Conservation (phyloP, 257 asterid species). For the Przewalskia tangutica region DNA sequence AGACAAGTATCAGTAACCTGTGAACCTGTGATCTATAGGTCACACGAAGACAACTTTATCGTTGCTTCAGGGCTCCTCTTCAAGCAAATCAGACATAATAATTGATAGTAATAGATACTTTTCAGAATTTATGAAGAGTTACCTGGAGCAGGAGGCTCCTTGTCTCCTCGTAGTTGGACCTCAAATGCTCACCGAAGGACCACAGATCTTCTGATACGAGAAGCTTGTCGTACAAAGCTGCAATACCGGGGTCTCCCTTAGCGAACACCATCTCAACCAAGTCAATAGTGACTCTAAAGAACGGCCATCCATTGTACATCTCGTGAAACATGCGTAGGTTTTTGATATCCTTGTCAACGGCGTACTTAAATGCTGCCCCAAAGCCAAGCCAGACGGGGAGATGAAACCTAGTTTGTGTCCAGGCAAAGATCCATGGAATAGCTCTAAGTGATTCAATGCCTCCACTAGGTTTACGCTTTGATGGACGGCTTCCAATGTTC, state of each 20-base stretch:
- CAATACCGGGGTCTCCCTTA: conserved; percentile 49
- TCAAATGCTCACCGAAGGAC: conserved; percentile 35
- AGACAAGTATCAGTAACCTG: background rate
- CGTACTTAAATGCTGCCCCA: conserved; percentile 43
- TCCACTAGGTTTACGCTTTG: conserved; percentile 45
- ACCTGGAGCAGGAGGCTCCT: conserved; percentile 36
- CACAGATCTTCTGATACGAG: conserved; percentile 38
- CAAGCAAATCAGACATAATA: background rate
- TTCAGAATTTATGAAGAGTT: background rate
- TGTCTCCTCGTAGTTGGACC: conserved; percentile 34
- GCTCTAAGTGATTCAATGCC: conserved; percentile 54
- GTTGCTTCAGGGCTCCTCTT: background rate
- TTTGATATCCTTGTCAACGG: conserved; percentile 31
- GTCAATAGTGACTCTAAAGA: conserved; percentile 46
- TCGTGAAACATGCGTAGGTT: conserved; percentile 34
- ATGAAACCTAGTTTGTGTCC: conserved; percentile 54
- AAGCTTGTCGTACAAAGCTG: conserved; percentile 38
- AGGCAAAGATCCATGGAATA: conserved; percentile 55
- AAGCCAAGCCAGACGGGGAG: conserved; percentile 57
- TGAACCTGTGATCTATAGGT: background rate
- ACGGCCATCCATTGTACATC: conserved; percentile 51
- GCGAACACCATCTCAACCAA: conserved; percentile 50
- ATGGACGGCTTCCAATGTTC: conserved; percentile 56
- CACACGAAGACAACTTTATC: background rate
- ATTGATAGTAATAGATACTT: background rate